phyloP scores from a whole-genome alignment of 371 early-diverging fungal species.

The Mortierella sp. region DNA sequence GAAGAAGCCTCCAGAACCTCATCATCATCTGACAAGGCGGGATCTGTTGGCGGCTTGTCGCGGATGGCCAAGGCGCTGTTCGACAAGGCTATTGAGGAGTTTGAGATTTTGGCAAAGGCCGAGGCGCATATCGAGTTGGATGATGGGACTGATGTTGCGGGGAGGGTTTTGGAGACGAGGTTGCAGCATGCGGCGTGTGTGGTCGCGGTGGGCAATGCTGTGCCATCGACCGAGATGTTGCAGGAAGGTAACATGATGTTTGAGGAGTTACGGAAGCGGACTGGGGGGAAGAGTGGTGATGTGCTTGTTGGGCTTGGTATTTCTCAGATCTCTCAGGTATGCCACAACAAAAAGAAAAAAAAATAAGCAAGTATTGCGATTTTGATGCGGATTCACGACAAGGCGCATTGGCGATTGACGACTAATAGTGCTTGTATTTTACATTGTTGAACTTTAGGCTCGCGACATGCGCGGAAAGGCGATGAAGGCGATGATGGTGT shows the following conservation, averaged over 20 bases:
- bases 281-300: conserved; percentile 16
- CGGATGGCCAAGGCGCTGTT: conserved; percentile 65
- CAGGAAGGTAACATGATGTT: conserved; percentile 47
- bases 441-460: conserved; percentile 14
- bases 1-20: conserved; percentile 54
- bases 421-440: background rate
- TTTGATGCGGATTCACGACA: too few species aligned
- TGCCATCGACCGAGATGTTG: conserved; percentile 47
- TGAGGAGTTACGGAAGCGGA: conserved; percentile 30
- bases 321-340: conserved; percentile 41
- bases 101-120: conserved; percentile 60
- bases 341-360: background rate
- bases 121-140: conserved; percentile 36
- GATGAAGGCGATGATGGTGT: conserved; percentile 20
- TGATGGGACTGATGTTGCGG: conserved; percentile 27
- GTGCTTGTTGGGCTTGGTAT: conserved; percentile 43
- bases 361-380: too few species aligned
- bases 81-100: conserved; percentile 70
- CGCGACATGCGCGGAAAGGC: conserved; percentile 28
- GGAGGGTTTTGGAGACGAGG: conserved; percentile 26
- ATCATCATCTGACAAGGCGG: background rate
- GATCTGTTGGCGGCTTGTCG: conserved; percentile 18
- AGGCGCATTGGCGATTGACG: too few species aligned
- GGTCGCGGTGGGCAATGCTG: conserved; percentile 35
- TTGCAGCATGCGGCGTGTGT: conserved; percentile 51